These are phyloP conservation scores for Suhomyces chickasaworum DNA, from an alignment of 1,139 yeast species.

Conservation along the genomic window DNA sequence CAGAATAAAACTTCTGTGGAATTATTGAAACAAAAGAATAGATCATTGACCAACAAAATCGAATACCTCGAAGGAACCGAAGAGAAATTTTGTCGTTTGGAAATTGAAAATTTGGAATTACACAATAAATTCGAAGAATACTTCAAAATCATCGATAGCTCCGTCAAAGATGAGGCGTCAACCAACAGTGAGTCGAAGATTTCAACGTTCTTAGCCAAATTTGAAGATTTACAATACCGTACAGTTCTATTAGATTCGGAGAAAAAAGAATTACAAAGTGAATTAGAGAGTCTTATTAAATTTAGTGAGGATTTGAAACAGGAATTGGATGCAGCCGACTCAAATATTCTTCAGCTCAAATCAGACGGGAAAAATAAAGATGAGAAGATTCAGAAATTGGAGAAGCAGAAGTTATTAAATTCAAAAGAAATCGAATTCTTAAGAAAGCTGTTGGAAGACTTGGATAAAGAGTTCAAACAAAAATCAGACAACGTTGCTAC, in stretches of 20 bases:
- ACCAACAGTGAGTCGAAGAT: conserved; percentile 23
- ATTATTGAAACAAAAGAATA: conserved; percentile 42
- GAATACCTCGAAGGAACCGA: conserved; percentile 46
- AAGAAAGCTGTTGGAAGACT: conserved; percentile 44
- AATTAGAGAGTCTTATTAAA: conserved; percentile 3
- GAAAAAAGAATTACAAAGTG: conserved; percentile 10
- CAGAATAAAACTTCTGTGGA: conserved; percentile 46
- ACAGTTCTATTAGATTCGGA: conserved; percentile 35
- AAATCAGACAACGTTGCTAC: conserved; percentile 26
- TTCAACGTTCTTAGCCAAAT: conserved; percentile 33
- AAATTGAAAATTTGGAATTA: conserved; percentile 53
- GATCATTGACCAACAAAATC: conserved; percentile 38
- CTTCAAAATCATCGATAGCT: conserved; percentile 29
- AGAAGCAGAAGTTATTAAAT: conserved; percentile 56
- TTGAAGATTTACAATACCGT: conserved; percentile 41
- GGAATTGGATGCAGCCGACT: conserved; percentile 5
- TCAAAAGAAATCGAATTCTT: conserved; percentile 63
- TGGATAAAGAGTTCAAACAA: conserved; percentile 31
- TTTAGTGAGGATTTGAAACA: not conserved
- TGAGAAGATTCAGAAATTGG: conserved; percentile 44
- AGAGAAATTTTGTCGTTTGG: conserved; percentile 50
- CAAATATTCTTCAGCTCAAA: conserved; percentile 20
- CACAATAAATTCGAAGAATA: conserved; percentile 44
- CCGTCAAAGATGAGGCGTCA: conserved; percentile 23
- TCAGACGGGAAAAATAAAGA: conserved; percentile 32